These are phyloP conservation scores for Neophaeococcomyces mojaviensis DNA, from an alignment of 2,329 filamentous ascomycete species.

Conservation along the genomic window DNA sequence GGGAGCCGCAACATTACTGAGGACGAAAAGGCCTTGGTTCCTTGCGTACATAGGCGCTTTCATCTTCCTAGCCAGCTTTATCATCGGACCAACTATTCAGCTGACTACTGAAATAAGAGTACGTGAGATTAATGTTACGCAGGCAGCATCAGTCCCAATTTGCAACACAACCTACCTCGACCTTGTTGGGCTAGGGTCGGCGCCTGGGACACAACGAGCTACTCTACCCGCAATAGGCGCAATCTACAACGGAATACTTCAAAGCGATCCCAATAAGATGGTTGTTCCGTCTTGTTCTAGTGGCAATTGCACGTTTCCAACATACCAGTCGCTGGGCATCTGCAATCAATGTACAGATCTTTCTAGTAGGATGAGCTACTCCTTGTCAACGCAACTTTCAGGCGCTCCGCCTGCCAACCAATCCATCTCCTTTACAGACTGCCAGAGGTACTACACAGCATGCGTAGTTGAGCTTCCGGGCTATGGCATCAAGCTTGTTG, in stretches of 20 bases:
- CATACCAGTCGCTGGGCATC: slow-evolving; percentile 27
- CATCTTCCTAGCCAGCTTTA: slow-evolving; percentile 23
- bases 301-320: slow-evolving; percentile 28
- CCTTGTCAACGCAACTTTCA: too few species aligned
- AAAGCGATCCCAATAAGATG: slow-evolving; percentile 9
- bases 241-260: slow-evolving; percentile 27
- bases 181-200: slow-evolving; percentile 12
- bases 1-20: slow-evolving; percentile 26
- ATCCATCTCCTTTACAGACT: too few species aligned
- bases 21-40: slow-evolving; percentile 24
- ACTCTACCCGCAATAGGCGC: slow-evolving; percentile 24
- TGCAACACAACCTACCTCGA: slow-evolving; percentile 8
- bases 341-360: slow-evolving; percentile 17
- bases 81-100: slow-evolving; percentile 28
- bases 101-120: slow-evolving; percentile 24
- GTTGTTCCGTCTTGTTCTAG: slow-evolving; percentile 25
- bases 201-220: slow-evolving; percentile 22
- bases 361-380: background rate
- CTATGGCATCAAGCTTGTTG: too few species aligned
- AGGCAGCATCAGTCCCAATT: slow-evolving; percentile 4
- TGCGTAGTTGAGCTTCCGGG: too few species aligned
- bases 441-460: too few species aligned
- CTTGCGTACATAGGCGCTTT: slow-evolving; percentile 26
- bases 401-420: too few species aligned
- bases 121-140: slow-evolving; percentile 12